A percentile compares a stretch with the other conserved stretches of the same genome.
phyloP scores from a whole-genome alignment of 768 basidiomycete species.

The Zangia roseola region DNA sequence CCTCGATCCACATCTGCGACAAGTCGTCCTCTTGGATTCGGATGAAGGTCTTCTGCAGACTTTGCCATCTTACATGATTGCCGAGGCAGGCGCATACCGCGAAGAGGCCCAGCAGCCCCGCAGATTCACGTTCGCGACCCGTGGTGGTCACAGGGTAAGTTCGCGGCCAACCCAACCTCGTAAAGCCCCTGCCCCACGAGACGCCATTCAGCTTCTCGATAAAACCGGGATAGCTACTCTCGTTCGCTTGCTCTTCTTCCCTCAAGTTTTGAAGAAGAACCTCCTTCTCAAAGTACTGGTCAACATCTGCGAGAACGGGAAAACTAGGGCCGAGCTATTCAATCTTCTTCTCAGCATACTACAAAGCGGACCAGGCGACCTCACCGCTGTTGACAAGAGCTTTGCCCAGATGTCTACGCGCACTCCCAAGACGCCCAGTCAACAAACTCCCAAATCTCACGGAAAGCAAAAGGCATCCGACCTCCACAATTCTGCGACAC shows the following conservation, averaged over 20 bases:
- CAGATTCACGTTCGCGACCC: slow-evolving; percentile 31
- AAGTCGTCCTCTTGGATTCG: slow-evolving; percentile 87
- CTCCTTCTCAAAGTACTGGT: slow-evolving; percentile 86
- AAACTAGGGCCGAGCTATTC: slow-evolving; percentile 89
- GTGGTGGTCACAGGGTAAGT: slow-evolving; percentile 24
- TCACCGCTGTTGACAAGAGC: slow-evolving; percentile 88
- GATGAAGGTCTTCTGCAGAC: slow-evolving; percentile 82
- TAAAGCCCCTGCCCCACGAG: slow-evolving; percentile 62
- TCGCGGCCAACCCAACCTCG: slow-evolving; percentile 36
- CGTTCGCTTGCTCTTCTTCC: slow-evolving; percentile 93
- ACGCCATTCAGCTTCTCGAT: slow-evolving; percentile 92
- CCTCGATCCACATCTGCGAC: slow-evolving; percentile 84
- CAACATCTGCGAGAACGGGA: slow-evolving; percentile 93
- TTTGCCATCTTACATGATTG: slow-evolving; percentile 82
- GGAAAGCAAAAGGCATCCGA: slow-evolving; percentile 73
- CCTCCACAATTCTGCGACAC: slow-evolving; percentile 46
- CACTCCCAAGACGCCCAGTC: slow-evolving; percentile 48
- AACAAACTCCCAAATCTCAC: slow-evolving; percentile 43
- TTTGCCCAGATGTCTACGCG: slow-evolving; percentile 89
- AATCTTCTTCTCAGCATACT: slow-evolving; percentile 91
- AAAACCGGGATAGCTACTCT: slow-evolving; percentile 85
- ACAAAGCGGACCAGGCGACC: slow-evolving; percentile 93
- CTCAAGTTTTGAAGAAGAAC: slow-evolving; percentile 84
- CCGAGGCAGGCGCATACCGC: slow-evolving; percentile 76
- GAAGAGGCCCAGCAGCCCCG: slow-evolving; percentile 46